Evolutionary conservation across 495 filamentous ascomycete species (phyloP), one percentile per base, ranked within the genome.

Genomic region (Neurospora discreta): DNA sequence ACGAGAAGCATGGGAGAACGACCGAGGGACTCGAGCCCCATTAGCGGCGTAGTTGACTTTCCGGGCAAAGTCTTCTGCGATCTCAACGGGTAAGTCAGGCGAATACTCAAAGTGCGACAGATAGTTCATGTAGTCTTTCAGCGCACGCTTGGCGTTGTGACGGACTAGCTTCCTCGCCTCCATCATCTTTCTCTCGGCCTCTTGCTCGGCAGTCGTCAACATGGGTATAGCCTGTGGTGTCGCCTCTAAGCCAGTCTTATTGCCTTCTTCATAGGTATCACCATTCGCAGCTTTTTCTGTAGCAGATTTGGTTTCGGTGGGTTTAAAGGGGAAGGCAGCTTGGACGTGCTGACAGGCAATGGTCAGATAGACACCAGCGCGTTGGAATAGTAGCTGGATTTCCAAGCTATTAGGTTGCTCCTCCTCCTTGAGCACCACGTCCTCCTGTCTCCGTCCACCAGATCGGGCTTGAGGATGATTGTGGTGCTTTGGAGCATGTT

Each of bases 21-120:
- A 70, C 40, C 78, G 72, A n/a, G 78, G 71, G 69, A 74, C 60
- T 74, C 80, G 73, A 65, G 71, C 42, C 72, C 80, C 74, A 71
- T 83, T 71, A n/a, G 87, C 85, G 9, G 85, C 83, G 70, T 83
- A 83, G 74, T 89, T 88, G 6, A 91, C 86, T 71, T 88, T 89
- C 44, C 84, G 86, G 41, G 90, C 81, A 75, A 92, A 91, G 15
- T 91, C 90, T 74, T 92, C 87, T 33, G 87, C 86, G 33, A 89
- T 82, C 65, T 89, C 87, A 39, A 88, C 78, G 26, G 89, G 84
- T 26, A 92, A 78, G 67, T 91, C 88, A 1, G 91, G 89, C 3
- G 91, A 91, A 78, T 94, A 94, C 75, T 93, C 90, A 71, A 93
- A 90, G 73, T 89, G 83, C 10, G 87, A 87, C 5, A 94, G 81